phyloP scores from a whole-genome alignment of 2,329 filamentous ascomycete species.

The Paraconiothyrium sp. region DNA sequence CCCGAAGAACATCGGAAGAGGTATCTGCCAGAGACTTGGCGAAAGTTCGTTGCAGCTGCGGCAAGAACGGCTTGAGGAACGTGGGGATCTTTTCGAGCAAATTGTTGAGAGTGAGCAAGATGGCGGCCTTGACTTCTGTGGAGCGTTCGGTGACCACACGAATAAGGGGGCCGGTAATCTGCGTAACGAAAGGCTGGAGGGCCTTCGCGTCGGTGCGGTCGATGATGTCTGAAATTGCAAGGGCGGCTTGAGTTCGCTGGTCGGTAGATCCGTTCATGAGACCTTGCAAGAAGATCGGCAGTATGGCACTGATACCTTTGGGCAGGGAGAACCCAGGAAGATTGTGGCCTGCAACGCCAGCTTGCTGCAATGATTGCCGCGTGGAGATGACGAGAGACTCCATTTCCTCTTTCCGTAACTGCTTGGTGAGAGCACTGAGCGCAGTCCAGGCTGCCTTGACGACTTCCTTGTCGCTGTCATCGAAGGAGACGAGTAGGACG shows the following conservation, averaged over 20 bases:
- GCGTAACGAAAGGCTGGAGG: slow-evolving; percentile 93
- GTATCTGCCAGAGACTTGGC: slow-evolving; percentile 94
- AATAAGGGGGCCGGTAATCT: slow-evolving; percentile 96
- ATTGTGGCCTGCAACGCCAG: slow-evolving; percentile 85
- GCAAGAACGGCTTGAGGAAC: slow-evolving; percentile 95
- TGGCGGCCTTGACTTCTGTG: slow-evolving; percentile 94
- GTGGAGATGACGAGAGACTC: slow-evolving; percentile 89
- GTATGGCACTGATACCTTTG: slow-evolving; percentile 95
- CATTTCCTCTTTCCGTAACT: slow-evolving; percentile 97
- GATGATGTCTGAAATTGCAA: slow-evolving; percentile 95
- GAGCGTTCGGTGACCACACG: slow-evolving; percentile 97
- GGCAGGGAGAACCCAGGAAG: slow-evolving; percentile 88
- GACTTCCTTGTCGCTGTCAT: slow-evolving; percentile 82
- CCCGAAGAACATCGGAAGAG: slow-evolving; percentile 86
- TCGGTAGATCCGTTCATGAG: slow-evolving; percentile 96
- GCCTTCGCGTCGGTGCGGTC: slow-evolving; percentile 89
- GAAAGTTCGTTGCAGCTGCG: slow-evolving; percentile 95
- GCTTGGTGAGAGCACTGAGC: slow-evolving; percentile 85
- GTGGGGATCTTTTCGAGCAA: slow-evolving; percentile 95
- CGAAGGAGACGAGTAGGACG: slow-evolving; percentile 88
- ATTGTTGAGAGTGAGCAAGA: slow-evolving; percentile 93
- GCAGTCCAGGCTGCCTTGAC: slow-evolving; percentile 91
- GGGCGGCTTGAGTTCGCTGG: slow-evolving; percentile 88
- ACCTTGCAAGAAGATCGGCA: slow-evolving; percentile 97
- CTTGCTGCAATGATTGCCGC: slow-evolving; percentile 83